Evolutionary conservation across 2,329 filamentous ascomycete species (phyloP).

Genomic region (Polychaeton citri): DNA sequence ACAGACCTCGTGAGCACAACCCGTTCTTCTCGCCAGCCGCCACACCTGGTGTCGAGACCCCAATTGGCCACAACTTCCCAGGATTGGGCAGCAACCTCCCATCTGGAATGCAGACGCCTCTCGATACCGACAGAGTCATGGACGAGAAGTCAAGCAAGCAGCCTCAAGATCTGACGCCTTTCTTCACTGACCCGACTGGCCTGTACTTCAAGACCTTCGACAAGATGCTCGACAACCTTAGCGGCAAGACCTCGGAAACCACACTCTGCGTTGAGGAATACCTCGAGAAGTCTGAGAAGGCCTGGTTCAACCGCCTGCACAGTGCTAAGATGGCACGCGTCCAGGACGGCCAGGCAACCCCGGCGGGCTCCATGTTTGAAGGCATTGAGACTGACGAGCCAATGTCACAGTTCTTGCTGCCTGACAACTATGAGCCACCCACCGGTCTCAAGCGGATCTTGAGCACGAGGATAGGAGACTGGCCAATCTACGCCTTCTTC

Average conservation of each 20-base stretch:
- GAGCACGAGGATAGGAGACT: constrained; percentile 46
- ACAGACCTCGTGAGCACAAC: constrained; percentile 2
- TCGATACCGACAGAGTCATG: constrained; percentile 45
- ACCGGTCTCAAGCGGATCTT: constrained; percentile 43
- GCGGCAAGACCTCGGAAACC: constrained; percentile 43
- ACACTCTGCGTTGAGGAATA: constrained; percentile 53
- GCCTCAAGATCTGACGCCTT: constrained; percentile 53
- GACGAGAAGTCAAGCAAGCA: constrained; percentile 49
- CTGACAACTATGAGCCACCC: constrained; percentile 42
- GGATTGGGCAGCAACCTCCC: constrained; percentile 7
- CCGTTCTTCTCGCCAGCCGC: constrained; percentile 11
- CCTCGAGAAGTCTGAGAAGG: constrained; percentile 51
- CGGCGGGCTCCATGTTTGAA: constrained; percentile 29
- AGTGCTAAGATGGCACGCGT: constrained; percentile 43
- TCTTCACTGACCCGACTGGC: constrained; percentile 52
- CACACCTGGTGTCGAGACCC: constrained; percentile 9
- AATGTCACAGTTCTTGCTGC: constrained; percentile 41
- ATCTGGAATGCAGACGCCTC: constrained; percentile 14
- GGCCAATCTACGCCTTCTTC: constrained; percentile 50
- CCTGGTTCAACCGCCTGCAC: constrained; percentile 49
- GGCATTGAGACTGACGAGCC: constrained; percentile 25
- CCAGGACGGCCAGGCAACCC: constrained; percentile 17
- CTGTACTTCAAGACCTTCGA: constrained; percentile 48
- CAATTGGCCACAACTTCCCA: constrained; percentile 11
- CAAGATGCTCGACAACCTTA: constrained; percentile 41